Evolutionary conservation across 2,329 filamentous ascomycete species (phyloP).

Genomic region (Leptosphaerulina australis): DNA sequence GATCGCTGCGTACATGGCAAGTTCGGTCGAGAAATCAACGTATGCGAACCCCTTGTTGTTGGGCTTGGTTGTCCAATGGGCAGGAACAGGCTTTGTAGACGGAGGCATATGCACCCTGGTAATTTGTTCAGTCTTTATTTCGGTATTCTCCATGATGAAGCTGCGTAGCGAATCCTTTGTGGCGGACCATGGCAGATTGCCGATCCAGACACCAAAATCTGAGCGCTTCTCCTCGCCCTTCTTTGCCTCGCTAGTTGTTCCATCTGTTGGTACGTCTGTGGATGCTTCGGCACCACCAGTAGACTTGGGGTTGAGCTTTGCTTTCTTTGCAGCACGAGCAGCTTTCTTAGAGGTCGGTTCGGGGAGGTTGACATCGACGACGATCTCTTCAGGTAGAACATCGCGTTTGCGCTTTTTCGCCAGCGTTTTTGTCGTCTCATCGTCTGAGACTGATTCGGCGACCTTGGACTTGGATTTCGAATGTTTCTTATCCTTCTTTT

Average conservation of each 20-base stretch:
- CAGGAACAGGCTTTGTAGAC: slow-evolving; percentile 47
- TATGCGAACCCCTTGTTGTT: slow-evolving; percentile 96
- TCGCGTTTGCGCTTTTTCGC: slow-evolving; percentile 60
- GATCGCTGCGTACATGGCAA: slow-evolving; percentile 76
- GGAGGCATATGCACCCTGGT: slow-evolving; percentile 83
- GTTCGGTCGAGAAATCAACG: slow-evolving; percentile 78
- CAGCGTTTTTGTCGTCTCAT: slow-evolving; percentile 28
- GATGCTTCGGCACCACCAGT: slow-evolving; percentile 18
- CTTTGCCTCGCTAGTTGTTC: slow-evolving; percentile 44
- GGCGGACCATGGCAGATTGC: slow-evolving; percentile 85
- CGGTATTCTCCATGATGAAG: slow-evolving; percentile 76
- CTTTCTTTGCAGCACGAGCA: slow-evolving; percentile 86
- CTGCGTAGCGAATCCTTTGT: slow-evolving; percentile 75
- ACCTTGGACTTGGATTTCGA: slow-evolving; percentile 26
- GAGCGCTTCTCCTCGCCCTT: slow-evolving; percentile 62
- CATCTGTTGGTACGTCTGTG: slow-evolving; percentile 18
- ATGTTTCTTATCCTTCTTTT: slow-evolving; percentile 34
- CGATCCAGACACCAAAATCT: slow-evolving; percentile 90
- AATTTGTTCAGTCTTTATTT: slow-evolving; percentile 68
- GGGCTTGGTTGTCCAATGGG: slow-evolving; percentile 56
- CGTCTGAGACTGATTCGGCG: slow-evolving; percentile 23
- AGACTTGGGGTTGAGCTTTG: slow-evolving; percentile 57
- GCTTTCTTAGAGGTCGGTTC: slow-evolving; percentile 96
- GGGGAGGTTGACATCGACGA: slow-evolving; percentile 86
- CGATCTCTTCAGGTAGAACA: slow-evolving; percentile 69